These are phyloP conservation scores for Cryoendolithus antarcticus DNA, from an alignment of 2,329 filamentous ascomycete genomes.

Conservation along the genomic window DNA sequence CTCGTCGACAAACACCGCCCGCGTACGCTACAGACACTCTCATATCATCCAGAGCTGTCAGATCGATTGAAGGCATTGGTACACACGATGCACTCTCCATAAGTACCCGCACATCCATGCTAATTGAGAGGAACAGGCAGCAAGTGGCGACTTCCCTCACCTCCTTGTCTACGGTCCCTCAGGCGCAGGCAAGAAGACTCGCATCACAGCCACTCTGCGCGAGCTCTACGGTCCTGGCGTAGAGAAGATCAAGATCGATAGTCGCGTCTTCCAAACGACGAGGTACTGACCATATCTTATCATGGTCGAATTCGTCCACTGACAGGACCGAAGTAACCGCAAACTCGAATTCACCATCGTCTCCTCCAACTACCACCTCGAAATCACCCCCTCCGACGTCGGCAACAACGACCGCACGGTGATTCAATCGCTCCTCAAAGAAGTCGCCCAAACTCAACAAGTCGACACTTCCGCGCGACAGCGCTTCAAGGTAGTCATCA, in stretches of 20 bases:
- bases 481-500: slow-evolving; percentile 95
- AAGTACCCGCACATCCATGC: neutral
- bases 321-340: slow-evolving; percentile 53
- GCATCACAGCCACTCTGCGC: slow-evolving; percentile 91
- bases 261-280: slow-evolving; percentile 87
- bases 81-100: slow-evolving; percentile 20
- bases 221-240: slow-evolving; percentile 91
- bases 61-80: slow-evolving; percentile 77
- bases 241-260: slow-evolving; percentile 99
- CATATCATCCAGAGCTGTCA: slow-evolving; percentile 82
- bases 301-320: neutral
- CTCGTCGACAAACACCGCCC: slow-evolving; percentile 57
- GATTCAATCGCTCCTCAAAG: slow-evolving; percentile 87
- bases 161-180: slow-evolving; percentile 94
- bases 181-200: slow-evolving; percentile 93
- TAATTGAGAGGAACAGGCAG: slow-evolving; percentile 47
- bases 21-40: slow-evolving; percentile 61
- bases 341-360: slow-evolving; percentile 99
- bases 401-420: slow-evolving; percentile 95
- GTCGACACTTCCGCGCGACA: slow-evolving; percentile 88
- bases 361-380: slow-evolving; percentile 89
- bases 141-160: slow-evolving; percentile 95
- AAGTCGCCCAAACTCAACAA: slow-evolving; percentile 97
- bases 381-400: slow-evolving; percentile 95
- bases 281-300: slow-evolving; percentile 1